Percentiles rank a stretch among this genome's conserved stretches.
Evolutionary conservation across 345 rosid genomes (phyloP).

Genomic region (Syzygium grande): DNA sequence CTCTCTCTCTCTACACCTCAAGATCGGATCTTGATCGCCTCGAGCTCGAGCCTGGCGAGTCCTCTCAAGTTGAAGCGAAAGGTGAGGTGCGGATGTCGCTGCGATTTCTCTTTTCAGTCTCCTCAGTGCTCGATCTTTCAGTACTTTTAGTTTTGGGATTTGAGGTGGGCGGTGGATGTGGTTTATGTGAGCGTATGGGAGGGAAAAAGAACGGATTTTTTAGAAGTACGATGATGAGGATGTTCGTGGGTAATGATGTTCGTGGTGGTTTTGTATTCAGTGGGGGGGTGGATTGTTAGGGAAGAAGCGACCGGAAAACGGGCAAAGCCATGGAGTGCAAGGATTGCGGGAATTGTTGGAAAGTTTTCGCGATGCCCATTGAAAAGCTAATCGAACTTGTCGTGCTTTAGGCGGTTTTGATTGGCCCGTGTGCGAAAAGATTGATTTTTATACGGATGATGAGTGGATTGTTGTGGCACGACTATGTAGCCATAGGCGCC

Average conservation of each 20-base stretch:
- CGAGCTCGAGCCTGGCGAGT: not conserved
- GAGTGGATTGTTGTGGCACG: not conserved
- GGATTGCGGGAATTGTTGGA: not conserved
- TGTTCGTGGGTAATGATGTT: not conserved
- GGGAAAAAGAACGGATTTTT: not conserved
- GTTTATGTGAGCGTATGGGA: not conserved
- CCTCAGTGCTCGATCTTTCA: not conserved
- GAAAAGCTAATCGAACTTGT: not conserved
- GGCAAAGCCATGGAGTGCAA: not conserved
- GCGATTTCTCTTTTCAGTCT: not conserved
- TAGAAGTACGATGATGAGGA: not conserved
- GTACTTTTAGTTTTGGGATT: not conserved
- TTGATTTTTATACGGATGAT: not conserved
- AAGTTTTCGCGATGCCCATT: rapidly evolving
- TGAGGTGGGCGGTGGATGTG: not conserved
- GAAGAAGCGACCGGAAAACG: not conserved
- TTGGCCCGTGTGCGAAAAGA: not conserved
- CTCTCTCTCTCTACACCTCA: not conserved
- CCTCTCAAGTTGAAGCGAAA: not conserved
- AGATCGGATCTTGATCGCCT: not conserved
- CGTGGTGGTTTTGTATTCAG: not conserved
- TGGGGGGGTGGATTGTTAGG: not conserved
- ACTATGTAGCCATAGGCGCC: not conserved
- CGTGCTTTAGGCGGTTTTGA: not conserved
- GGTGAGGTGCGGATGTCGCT: not conserved